Conservation (phyloP, 1,284 basidiomycete genomes). For the Rhodotorula sp. region DNA sequence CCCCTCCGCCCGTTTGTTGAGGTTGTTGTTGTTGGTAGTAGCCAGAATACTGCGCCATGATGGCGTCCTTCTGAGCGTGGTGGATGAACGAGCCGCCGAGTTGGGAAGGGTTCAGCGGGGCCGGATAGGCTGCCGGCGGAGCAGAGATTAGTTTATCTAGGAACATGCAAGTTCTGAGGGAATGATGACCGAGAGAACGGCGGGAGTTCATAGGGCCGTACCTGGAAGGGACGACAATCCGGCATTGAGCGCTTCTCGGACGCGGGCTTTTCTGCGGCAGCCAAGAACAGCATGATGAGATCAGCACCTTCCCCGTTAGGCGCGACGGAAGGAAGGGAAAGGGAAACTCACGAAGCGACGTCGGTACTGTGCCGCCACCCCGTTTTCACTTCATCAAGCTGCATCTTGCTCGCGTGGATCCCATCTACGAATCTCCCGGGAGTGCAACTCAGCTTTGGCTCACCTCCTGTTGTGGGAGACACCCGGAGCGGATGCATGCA, state of each 20-base stretch:
- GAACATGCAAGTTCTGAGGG: too few species aligned
- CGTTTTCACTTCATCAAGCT: conserved; percentile 30
- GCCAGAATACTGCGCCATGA: conserved; percentile 21
- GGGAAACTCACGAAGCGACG: conserved; percentile 22
- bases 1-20: not conserved
- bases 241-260: conserved; percentile 38
- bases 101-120: conserved; percentile 13
- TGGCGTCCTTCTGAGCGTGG: conserved; percentile 15
- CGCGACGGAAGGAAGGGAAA: too few species aligned
- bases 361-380: conserved; percentile 38
- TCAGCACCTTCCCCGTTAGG: too few species aligned
- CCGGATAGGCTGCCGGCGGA: conserved; percentile 23
- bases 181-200: too few species aligned
- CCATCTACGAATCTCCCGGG: conserved; percentile 11
- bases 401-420: conserved; percentile 37
- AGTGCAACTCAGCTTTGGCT: too few species aligned
- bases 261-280: conserved; percentile 28
- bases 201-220: too few species aligned
- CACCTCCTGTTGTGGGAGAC: too few species aligned
- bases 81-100: conserved; percentile 35
- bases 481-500: too few species aligned
- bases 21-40: not conserved
- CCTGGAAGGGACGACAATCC: conserved; percentile 22
- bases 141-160: too few species aligned
- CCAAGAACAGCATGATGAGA: too few species aligned